Conservation (phyloP, 306 rosid genomes). For the Cucurbita maxima region DNA sequence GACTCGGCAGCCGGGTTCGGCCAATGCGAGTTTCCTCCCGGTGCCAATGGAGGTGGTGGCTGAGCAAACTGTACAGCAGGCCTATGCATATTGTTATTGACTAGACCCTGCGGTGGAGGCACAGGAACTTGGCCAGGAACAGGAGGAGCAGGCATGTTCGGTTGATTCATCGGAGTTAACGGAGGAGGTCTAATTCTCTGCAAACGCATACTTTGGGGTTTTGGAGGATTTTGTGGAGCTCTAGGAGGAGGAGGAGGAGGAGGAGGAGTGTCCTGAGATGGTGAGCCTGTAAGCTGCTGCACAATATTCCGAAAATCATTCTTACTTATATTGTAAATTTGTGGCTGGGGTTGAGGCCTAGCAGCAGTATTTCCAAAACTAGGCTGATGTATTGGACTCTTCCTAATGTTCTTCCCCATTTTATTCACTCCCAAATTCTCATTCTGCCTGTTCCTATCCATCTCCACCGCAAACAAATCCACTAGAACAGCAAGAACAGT, state of each 20-base stretch:
- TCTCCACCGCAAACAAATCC: conserved; percentile 5
- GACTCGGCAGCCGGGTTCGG: conserved; percentile 55
- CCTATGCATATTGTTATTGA: not conserved
- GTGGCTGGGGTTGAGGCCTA: conserved; percentile 89
- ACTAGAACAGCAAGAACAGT: too few species aligned
- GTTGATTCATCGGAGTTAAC: conserved; percentile 49
- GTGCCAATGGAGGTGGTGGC: conserved; percentile 47
- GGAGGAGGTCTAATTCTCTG: conserved; percentile 98
- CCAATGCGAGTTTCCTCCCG: conserved; percentile 48
- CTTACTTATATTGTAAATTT: conserved; percentile 93
- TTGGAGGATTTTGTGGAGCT: conserved; percentile 61
- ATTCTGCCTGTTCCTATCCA: conserved; percentile 66
- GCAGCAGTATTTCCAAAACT: conserved; percentile 44
- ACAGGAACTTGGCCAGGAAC: conserved; percentile 25
- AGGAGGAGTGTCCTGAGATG: conserved; percentile 44
- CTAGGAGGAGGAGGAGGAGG: conserved; percentile 22
- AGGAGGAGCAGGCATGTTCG: conserved; percentile 32
- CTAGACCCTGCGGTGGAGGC: conserved; percentile 35
- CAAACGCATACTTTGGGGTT: conserved; percentile 72
- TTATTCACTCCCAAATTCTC: conserved; percentile 88
- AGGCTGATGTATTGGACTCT: conserved; percentile 87
- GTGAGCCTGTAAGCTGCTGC: conserved; percentile 94
- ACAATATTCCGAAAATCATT: conserved; percentile 83
- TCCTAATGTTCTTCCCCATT: conserved; percentile 76
- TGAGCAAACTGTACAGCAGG: conserved; percentile 55